Conservation (phyloP, 805 yeast genomes). For the Schwanniomyces sp. region DNA sequence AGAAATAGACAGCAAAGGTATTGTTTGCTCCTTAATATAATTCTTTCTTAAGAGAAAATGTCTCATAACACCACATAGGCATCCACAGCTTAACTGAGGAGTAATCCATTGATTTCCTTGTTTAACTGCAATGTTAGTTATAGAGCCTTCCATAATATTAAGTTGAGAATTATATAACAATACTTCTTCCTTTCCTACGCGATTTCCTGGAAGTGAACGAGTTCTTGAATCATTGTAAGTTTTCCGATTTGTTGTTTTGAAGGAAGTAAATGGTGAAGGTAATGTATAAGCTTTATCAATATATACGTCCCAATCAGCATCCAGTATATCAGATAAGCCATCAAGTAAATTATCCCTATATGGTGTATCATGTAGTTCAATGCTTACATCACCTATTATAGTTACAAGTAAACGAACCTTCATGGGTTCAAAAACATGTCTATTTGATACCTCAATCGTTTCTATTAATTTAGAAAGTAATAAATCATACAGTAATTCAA, state of each 20-base stretch:
- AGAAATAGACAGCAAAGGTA: constrained; percentile 46
- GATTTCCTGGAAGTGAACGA: constrained; percentile 40
- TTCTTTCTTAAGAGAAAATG: constrained; percentile 58
- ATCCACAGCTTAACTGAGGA: constrained; percentile 76
- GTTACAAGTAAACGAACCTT: constrained; percentile 32
- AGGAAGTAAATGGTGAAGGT: constrained; percentile 77
- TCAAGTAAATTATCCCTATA: constrained; percentile 25
- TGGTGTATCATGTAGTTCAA: constrained; percentile 33
- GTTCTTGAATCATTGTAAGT: constrained; percentile 64
- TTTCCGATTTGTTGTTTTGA: constrained; percentile 77
- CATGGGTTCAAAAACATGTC: constrained; percentile 23
- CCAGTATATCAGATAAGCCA: constrained; percentile 19
- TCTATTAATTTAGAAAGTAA: constrained; percentile 35
- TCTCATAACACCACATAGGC: constrained; percentile 82
- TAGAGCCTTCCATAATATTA: constrained; percentile 76
- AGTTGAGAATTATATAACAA: constrained; percentile 55
- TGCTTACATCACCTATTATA: constrained; percentile 25
- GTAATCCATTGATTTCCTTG: constrained; percentile 67
- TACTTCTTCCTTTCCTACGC: constrained; percentile 64
- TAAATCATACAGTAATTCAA: constrained; percentile 40
- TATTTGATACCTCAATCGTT: constrained; percentile 23
- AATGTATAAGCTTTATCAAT: constrained; percentile 54
- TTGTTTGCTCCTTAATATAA: constrained; percentile 51
- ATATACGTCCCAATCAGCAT: constrained; percentile 55
- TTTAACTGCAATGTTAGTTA: constrained; percentile 73